Conservation (phyloP, 2,329 filamentous ascomycete genomes). For the Botrytis byssoidea region DNA sequence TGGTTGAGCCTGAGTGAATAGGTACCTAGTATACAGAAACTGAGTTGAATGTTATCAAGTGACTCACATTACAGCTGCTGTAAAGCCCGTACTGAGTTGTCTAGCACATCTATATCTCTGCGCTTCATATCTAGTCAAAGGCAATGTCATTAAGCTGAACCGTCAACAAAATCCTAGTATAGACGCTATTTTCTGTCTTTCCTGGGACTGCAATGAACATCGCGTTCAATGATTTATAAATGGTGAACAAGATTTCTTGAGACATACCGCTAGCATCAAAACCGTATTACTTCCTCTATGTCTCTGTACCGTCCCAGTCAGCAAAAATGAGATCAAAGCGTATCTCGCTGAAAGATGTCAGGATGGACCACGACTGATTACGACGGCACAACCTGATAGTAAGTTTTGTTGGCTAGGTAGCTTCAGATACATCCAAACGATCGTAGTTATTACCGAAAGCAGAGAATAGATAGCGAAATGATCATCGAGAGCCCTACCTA, state of each 20-base stretch:
- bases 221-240: not conserved
- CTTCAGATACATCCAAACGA: too few species aligned
- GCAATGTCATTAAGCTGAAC: not conserved
- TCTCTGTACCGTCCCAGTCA: not conserved
- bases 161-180: not conserved
- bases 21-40: too few species aligned
- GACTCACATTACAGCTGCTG: not conserved
- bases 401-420: too few species aligned
- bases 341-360: not conserved
- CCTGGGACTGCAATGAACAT: not conserved
- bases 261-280: not conserved
- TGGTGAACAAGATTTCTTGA: not conserved
- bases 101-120: not conserved
- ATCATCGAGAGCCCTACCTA: too few species aligned
- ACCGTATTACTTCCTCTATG: not conserved
- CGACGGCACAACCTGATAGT: too few species aligned
- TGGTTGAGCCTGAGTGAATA: not conserved
- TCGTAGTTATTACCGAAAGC: not conserved
- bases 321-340: not conserved
- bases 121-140: not conserved
- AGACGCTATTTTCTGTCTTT: accelerated
- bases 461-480: not conserved
- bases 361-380: too few species aligned
- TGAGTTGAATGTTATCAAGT: too few species aligned
- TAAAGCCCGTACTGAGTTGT: not conserved